A percentile compares a stretch with the other conserved stretches of the same genome.
phyloP scores from a whole-genome alignment of 2,329 filamentous ascomycete species.

The Ophiocordyceps australis region DNA sequence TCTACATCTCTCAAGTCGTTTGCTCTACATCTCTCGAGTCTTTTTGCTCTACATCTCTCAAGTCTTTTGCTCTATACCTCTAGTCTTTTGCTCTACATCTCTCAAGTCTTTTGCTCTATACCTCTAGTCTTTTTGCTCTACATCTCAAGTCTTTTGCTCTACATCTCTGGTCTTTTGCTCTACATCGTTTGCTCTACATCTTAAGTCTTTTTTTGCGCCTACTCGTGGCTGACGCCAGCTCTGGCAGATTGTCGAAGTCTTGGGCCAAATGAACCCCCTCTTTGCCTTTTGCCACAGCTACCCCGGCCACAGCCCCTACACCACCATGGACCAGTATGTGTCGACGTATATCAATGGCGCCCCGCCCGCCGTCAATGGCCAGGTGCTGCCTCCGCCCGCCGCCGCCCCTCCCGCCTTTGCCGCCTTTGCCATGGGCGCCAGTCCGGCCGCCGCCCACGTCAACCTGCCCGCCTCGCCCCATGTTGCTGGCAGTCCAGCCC shows the following conservation, averaged over 20 bases:
- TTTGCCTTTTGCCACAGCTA: constrained; percentile 40
- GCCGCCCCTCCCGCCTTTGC: constrained; percentile 36
- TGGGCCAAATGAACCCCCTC: constrained; percentile 47
- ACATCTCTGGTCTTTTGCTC: no score
- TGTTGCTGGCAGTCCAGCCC: constrained; percentile 39
- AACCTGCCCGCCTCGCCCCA: constrained; percentile 45
- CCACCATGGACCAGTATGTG: constrained; percentile 43
- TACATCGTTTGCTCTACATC: no score
- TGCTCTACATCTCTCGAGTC: no score
- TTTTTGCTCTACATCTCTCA: no score
- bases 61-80: no score
- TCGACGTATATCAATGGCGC: constrained; percentile 21
- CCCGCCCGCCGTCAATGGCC: constrained; percentile 25
- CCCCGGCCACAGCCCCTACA: constrained; percentile 33
- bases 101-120: neutral
- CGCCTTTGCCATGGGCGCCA: constrained; percentile 40
- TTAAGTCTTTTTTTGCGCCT: no score
- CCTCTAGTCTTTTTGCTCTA: neutral
- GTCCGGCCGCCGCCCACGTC: constrained; percentile 40
- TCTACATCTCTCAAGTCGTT: no score
- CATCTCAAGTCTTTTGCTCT: no score
- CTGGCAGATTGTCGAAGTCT: constrained; percentile 41
- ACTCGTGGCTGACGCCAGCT: constrained; percentile 4
- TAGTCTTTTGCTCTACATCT: no score
- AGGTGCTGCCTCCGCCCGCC: constrained; percentile 26